Base-by-base conservation (phyloP, 306 rosid genomes). In the Pachyrhizus erosus region DNA sequence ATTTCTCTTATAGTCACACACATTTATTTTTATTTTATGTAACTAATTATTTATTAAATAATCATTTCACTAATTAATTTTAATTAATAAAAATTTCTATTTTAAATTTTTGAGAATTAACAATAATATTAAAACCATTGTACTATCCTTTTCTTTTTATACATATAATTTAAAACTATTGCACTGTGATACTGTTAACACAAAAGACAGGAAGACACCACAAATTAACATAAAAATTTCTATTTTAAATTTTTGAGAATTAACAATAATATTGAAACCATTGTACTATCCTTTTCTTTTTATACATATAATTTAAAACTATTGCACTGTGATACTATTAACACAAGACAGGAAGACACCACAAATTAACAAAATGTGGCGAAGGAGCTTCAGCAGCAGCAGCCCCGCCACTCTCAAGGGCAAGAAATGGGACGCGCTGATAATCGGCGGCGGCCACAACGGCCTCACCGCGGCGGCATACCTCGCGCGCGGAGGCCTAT, bases 371-470 rank as follows among this genome's bases (percentile, higher is more conserved):
- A 76, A 39, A 73, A 91, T 94, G 99, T 90, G 97, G 93, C 87
- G 89, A 76, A 87, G 97, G 85, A 83, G 87, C 79, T 93, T 93
- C 18, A 84, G 73, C 82, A 78, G 83, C 83, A 52, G 61, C 78
- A 64, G 20, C 34, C 26, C 76, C 2, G 34, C 76, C 26, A 57
- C 85, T 70, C 48, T 96, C 72, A 89, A 82, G 84, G 83, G 84
- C 57, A 90, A 86, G 87, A 93, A 91, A 85, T 96, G 98, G 98
- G 99, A 96, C 84, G 98, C 97, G 43, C 84, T 96, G 8, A 55
- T 96, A 34, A 85, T 96, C 76, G 99, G 99, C 67, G 99, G 93
- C 5, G 98, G 96, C 89, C 99, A 96, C 86, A 96, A 96, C 84
- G 99, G 99, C 70, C 89, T 96, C 81, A 92, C 94, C 0, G 93